Conservation (phyloP, 2,329 filamentous ascomycete species). For the Ustulina deusta region DNA sequence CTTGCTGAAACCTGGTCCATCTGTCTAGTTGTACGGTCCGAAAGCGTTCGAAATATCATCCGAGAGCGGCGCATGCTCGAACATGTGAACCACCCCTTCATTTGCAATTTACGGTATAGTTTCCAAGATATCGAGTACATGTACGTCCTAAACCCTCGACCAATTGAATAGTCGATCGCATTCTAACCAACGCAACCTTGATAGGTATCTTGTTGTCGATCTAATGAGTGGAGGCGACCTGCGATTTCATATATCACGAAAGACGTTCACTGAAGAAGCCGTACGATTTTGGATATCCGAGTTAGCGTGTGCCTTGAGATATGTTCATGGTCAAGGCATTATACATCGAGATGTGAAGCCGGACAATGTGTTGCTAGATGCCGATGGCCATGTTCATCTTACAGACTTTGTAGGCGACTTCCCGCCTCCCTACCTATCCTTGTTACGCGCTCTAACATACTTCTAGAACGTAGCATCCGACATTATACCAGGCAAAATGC, state of each 20-base stretch:
- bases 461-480: constrained; percentile 94
- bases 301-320: constrained; percentile 88
- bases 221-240: constrained; percentile 98
- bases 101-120: constrained; percentile 98
- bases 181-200: constrained; percentile 55
- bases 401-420: constrained; percentile 86
- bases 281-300: constrained; percentile 98
- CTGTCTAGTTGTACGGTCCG: constrained; percentile 86
- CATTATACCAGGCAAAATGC: constrained; percentile 80
- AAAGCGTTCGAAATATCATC: constrained; percentile 98
- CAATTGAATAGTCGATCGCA: constrained; percentile 3
- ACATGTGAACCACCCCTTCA: constrained; percentile 96
- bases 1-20: constrained; percentile 39
- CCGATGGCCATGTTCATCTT: constrained; percentile 93
- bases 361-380: constrained; percentile 89
- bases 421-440: not conserved
- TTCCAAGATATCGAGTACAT: constrained; percentile 99
- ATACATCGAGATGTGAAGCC: constrained; percentile 93
- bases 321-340: constrained; percentile 87
- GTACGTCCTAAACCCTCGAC: constrained; percentile 63
- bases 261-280: constrained; percentile 97
- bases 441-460: constrained; percentile 49
- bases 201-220: constrained; percentile 97
- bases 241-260: constrained; percentile 96
- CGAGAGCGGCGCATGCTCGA: constrained; percentile 97